A percentile compares a stretch with the other conserved stretches of the same genome.
Evolutionary conservation across 768 basidiomycete species (phyloP).

Genomic region (Lentinula aciculospora): DNA sequence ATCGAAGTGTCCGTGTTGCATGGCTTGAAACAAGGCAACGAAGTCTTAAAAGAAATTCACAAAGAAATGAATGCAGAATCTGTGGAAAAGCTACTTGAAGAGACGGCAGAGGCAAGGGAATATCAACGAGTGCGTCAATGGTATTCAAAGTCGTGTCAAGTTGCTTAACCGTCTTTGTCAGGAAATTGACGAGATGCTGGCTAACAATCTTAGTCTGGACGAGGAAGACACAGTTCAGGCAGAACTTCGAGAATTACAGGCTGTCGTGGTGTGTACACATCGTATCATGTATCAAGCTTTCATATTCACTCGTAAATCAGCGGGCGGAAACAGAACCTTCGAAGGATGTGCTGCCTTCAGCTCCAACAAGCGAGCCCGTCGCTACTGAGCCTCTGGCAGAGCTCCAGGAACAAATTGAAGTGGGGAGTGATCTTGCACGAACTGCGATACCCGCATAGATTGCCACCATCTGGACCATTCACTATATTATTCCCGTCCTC

Average conservation of each 20-base stretch:
- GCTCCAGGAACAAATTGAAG: neutral
- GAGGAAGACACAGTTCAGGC: conserved; percentile 93
- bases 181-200: conserved; percentile 90
- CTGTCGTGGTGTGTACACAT: conserved; percentile 42
- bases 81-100: conserved; percentile 91
- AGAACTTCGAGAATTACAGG: conserved; percentile 70
- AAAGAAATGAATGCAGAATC: conserved; percentile 87
- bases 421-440: conserved; percentile 13
- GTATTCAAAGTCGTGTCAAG: neutral
- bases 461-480: neutral
- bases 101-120: conserved; percentile 87
- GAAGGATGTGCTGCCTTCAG: conserved; percentile 42
- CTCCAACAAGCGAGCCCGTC: conserved; percentile 41
- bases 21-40: conserved; percentile 90
- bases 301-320: conserved; percentile 17
- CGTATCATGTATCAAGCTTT: neutral
- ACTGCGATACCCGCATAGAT: conserved; percentile 29
- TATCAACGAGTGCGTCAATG: conserved; percentile 66
- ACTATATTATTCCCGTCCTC: neutral
- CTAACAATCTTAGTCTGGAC: conserved; percentile 74
- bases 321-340: conserved; percentile 21
- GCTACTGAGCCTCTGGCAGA: conserved; percentile 8
- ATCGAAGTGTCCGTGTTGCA: conserved; percentile 90
- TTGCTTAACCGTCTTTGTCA: conserved; percentile 25
- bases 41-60: conserved; percentile 90